These are phyloP conservation scores for Lactarius psammicola DNA, from an alignment of 768 basidiomycete species.

Conservation along the genomic window DNA sequence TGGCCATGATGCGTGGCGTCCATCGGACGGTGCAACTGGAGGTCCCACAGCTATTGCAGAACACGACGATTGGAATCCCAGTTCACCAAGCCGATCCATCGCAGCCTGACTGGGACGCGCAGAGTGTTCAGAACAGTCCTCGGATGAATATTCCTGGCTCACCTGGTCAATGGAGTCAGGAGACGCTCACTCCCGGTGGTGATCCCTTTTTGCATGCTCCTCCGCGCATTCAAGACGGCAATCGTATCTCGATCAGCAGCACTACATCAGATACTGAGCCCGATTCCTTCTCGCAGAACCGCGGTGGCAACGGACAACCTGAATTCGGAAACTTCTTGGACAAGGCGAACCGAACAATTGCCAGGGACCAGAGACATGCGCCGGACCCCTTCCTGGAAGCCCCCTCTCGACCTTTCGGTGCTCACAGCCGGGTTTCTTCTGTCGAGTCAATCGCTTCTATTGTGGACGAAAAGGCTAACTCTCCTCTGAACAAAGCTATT, in stretches of 20 bases:
- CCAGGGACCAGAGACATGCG: conserved; percentile 69
- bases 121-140: conserved; percentile 50
- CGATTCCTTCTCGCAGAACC: conserved; percentile 49
- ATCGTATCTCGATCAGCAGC: conserved; percentile 39
- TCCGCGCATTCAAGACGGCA: conserved; percentile 35
- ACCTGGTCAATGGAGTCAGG: conserved; percentile 64
- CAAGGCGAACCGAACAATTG: conserved; percentile 80
- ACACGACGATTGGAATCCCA: conserved; percentile 79
- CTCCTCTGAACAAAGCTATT: conserved; percentile 92
- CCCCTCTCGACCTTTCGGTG: conserved; percentile 74
- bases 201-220: conserved; percentile 43
- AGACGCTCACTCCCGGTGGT: conserved; percentile 49
- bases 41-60: conserved; percentile 52
- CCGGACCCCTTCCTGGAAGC: conserved; percentile 88
- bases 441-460: conserved; percentile 92
- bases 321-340: conserved; percentile 80
- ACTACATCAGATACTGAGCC: conserved; percentile 60
- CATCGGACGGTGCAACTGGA: conserved; percentile 59
- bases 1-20: conserved; percentile 73
- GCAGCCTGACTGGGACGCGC: conserved; percentile 74
- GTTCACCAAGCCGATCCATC: conserved; percentile 59
- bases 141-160: conserved; percentile 46
- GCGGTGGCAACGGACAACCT: conserved; percentile 36
- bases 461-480: conserved; percentile 86
- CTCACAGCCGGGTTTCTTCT: conserved; percentile 76